A percentile compares a stretch with the other conserved stretches of the same genome.
Conservation (phyloP, 2,329 filamentous ascomycete genomes). For the Colletotrichum magnum region DNA sequence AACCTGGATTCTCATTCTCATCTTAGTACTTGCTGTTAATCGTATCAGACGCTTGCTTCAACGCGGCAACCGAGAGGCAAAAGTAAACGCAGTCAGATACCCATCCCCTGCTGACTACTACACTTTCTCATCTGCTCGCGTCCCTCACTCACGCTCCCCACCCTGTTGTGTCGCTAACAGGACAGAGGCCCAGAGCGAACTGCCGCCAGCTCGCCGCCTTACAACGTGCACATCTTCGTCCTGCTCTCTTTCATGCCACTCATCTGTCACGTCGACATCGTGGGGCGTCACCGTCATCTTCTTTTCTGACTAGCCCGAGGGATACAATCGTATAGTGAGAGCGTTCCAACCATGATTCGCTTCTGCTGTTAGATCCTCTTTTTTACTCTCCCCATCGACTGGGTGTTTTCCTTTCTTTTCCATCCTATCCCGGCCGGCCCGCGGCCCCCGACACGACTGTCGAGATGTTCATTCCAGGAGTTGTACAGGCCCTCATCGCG, state of each 20-base stretch:
- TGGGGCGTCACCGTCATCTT: constrained; percentile 32
- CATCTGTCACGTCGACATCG: constrained; percentile 39
- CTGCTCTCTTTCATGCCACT: constrained; percentile 39
- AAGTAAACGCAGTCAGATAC: background rate
- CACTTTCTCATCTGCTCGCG: constrained; percentile 16
- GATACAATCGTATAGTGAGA: constrained; percentile 43
- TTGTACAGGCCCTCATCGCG: constrained; percentile 64
- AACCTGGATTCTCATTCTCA: too few relatives aligned
- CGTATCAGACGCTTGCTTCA: too few relatives aligned
- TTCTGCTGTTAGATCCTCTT: constrained; percentile 49
- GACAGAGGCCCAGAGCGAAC: constrained; percentile 18
- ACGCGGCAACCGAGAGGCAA: constrained; percentile 9
- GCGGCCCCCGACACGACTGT: constrained; percentile 44
- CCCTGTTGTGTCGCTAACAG: constrained; percentile 29
- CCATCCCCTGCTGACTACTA: constrained; percentile 18
- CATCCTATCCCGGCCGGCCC: constrained; percentile 49
- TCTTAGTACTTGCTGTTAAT: too few relatives aligned
- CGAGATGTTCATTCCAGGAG: constrained; percentile 61
- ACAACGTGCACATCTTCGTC: constrained; percentile 34
- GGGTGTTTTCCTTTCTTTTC: constrained; percentile 50
- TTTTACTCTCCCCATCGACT: constrained; percentile 60
- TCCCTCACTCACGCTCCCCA: constrained; percentile 13
- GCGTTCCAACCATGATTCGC: constrained; percentile 38
- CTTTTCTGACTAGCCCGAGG: constrained; percentile 18
- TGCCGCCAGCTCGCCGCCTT: constrained; percentile 9